Evolutionary conservation across 306 rosid genomes (phyloP).

Genomic region (Vigna unguiculata): DNA sequence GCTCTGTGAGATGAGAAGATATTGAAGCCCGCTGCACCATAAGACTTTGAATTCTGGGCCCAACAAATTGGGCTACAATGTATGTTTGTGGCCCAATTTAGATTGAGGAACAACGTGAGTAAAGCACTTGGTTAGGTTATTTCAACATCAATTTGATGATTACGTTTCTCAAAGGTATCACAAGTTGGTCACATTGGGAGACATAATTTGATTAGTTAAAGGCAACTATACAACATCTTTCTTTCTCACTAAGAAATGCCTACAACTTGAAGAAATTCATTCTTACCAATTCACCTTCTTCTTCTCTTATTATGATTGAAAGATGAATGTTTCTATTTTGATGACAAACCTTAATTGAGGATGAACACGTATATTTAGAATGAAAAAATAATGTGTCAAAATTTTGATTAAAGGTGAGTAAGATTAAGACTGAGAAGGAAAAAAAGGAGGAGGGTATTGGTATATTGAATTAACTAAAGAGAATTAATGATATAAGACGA

Average conservation of each 20-base stretch:
- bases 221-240: background rate
- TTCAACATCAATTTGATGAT: background rate
- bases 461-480: background rate
- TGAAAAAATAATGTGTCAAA: too few relatives aligned
- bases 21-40: background rate
- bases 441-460: too few relatives aligned
- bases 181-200: conserved; percentile 10
- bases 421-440: too few relatives aligned
- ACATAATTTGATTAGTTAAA: background rate
- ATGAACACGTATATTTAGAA: too few relatives aligned
- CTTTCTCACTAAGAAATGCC: conserved; percentile 47
- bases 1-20: background rate
- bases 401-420: too few relatives aligned
- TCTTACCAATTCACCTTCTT: conserved; percentile 2
- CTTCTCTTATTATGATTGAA: conserved; percentile 5
- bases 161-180: conserved; percentile 24
- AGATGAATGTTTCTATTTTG: conserved; percentile 25
- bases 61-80: background rate
- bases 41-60: background rate
- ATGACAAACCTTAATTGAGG: conserved; percentile 33
- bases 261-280: conserved; percentile 18
- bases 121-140: too few relatives aligned
- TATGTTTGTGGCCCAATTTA: too few relatives aligned
- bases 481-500: background rate
- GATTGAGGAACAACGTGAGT: too few relatives aligned